A percentile compares a stretch with the other conserved stretches of the same genome.
Evolutionary conservation across 2,329 filamentous ascomycete species (phyloP).

Genomic region (Capronia epimyces): DNA sequence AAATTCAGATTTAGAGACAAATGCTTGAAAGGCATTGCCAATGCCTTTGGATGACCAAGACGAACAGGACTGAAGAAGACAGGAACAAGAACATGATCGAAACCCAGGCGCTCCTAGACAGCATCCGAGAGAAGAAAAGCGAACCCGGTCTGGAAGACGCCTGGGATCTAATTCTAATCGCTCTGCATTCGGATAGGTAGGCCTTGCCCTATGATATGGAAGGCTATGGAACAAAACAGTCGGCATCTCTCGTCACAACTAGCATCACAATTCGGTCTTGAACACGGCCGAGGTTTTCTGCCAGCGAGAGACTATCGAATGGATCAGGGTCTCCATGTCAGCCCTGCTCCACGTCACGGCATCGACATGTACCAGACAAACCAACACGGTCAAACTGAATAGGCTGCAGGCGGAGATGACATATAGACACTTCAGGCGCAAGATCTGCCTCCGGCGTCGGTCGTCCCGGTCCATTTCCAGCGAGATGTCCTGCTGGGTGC

Average conservation of each 20-base stretch:
- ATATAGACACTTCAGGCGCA: constrained; percentile 29
- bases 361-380: constrained; percentile 16
- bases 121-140: too few relatives aligned
- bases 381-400: constrained; percentile 18
- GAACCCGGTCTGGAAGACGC: too few relatives aligned
- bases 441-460: constrained; percentile 20
- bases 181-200: too few relatives aligned
- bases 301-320: not conserved
- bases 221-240: not conserved
- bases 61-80: too few relatives aligned
- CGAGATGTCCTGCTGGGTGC: constrained; percentile 27
- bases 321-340: not conserved
- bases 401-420: constrained; percentile 25
- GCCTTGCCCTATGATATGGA: too few relatives aligned
- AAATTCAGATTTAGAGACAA: too few relatives aligned
- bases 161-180: too few relatives aligned
- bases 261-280: constrained; percentile 3
- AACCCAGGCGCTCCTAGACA: too few relatives aligned
- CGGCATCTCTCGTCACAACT: not conserved
- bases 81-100: too few relatives aligned
- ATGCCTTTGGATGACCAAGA: too few relatives aligned
- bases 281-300: not conserved
- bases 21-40: too few relatives aligned
- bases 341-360: not conserved
- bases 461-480: constrained; percentile 25